Evolutionary conservation across 768 basidiomycete species (phyloP).

Genomic region (Kwoniella europaea): DNA sequence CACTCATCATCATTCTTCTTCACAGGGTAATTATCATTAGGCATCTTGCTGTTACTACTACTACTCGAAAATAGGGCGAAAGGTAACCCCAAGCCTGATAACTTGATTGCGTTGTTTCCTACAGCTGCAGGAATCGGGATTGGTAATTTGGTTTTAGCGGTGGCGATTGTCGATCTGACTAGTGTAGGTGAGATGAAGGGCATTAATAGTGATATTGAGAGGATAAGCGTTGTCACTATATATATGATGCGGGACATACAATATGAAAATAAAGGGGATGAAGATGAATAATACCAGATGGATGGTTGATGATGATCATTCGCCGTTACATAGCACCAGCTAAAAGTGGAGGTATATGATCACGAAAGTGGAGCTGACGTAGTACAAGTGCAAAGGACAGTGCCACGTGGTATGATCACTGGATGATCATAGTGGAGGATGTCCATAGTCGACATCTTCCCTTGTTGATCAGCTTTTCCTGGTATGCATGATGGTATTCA

Average conservation of each 20-base stretch:
- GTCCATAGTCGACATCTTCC: too few species aligned
- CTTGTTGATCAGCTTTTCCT: too few species aligned
- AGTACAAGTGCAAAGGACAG: background rate
- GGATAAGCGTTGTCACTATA: slow-evolving; percentile 6
- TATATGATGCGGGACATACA: background rate
- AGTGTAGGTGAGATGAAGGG: slow-evolving; percentile 29
- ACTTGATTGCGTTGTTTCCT: slow-evolving; percentile 18
- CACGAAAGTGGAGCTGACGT: slow-evolving; percentile 6
- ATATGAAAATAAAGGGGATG: background rate
- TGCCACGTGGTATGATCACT: background rate
- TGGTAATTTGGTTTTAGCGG: slow-evolving; percentile 22
- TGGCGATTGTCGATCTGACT: slow-evolving; percentile 20
- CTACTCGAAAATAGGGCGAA: slow-evolving; percentile 39
- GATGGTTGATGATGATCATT: background rate
- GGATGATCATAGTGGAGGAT: too few species aligned
- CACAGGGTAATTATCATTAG: slow-evolving; percentile 35
- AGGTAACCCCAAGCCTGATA: slow-evolving; percentile 38
- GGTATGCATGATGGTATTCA: too few species aligned
- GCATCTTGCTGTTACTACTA: slow-evolving; percentile 13
- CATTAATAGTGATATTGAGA: slow-evolving; percentile 30
- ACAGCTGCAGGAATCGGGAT: background rate
- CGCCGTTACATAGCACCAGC: background rate
- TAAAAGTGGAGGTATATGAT: background rate
- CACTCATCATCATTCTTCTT: slow-evolving; percentile 77
- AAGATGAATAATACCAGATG: background rate